Percentiles rank a stretch among this genome's conserved stretches.
Conservation (phyloP, 495 filamentous ascomycete species). For the Durotheca rogersii region DNA sequence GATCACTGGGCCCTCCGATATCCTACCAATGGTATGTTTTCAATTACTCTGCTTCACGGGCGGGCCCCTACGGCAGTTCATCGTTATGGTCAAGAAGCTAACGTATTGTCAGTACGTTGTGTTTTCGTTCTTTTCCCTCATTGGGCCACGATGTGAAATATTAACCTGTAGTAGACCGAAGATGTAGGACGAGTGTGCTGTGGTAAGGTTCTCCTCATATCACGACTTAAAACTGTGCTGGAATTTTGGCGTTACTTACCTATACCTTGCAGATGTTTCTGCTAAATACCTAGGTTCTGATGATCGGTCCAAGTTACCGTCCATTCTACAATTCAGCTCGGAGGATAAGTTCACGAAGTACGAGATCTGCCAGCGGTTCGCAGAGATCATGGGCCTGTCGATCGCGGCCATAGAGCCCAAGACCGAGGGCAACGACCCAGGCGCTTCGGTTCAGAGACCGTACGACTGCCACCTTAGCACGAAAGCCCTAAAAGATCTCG, state of each 20-base stretch:
- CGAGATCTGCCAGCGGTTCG: conserved; percentile 79
- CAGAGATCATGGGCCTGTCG: conserved; percentile 75
- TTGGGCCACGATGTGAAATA: conserved; percentile 33
- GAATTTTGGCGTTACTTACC: too few species aligned
- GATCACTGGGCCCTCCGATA: conserved; percentile 87
- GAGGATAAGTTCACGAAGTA: conserved; percentile 91
- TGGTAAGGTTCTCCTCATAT: conserved; percentile 37
- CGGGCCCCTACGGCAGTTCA: background rate
- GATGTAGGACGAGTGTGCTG: conserved; percentile 80
- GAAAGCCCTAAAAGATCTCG: conserved; percentile 69
- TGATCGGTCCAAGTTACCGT: conserved; percentile 56
- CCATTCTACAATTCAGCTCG: conserved; percentile 80
- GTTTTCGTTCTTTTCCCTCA: background rate
- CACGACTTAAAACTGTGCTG: background rate
- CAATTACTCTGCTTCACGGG: background rate
- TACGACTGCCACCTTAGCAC: conserved; percentile 90
- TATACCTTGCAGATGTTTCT: conserved; percentile 53
- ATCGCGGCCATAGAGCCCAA: conserved; percentile 70
- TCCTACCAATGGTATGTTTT: conserved; percentile 61
- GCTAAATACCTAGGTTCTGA: conserved; percentile 59
- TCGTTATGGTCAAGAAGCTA: conserved; percentile 2
- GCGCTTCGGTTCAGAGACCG: conserved; percentile 72
- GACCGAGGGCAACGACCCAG: conserved; percentile 73
- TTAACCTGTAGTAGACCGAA: conserved; percentile 55
- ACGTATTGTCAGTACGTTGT: conserved; percentile 14